These are phyloP conservation scores for Cladosporium sp. DNA, from an alignment of 2,329 filamentous ascomycete species.

Conservation along the genomic window DNA sequence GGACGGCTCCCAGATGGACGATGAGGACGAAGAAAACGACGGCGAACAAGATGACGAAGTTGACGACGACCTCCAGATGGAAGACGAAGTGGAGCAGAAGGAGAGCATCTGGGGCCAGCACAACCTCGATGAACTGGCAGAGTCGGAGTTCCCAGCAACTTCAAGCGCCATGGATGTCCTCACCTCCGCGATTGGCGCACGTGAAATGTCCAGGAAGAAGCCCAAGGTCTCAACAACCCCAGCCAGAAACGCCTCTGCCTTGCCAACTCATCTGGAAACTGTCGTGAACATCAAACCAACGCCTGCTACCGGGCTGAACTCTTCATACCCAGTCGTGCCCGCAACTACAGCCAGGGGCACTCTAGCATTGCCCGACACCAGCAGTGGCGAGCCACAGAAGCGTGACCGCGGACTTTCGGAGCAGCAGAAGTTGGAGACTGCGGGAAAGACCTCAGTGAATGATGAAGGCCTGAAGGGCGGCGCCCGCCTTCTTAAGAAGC, in stretches of 20 bases:
- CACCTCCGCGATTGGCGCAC: background rate
- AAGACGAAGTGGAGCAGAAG: background rate
- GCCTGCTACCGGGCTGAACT: background rate
- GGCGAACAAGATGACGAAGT: background rate
- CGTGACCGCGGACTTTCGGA: background rate
- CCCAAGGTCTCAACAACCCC: background rate
- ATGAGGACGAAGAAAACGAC: background rate
- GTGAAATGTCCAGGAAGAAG: background rate
- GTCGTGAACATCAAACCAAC: rapidly evolving
- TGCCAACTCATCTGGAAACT: background rate
- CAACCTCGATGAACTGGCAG: background rate
- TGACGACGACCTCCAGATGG: background rate
- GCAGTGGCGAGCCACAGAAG: background rate
- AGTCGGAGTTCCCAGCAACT: background rate
- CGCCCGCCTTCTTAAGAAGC: background rate
- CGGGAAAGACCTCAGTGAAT: background rate
- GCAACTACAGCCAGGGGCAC: background rate
- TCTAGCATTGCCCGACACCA: background rate
- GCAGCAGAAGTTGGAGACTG: background rate
- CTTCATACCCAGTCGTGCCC: background rate
- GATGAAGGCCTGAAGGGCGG: background rate
- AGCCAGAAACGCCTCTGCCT: background rate
- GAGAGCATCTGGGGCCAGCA: background rate
- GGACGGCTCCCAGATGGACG: background rate
- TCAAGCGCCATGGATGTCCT: background rate